Conservation (phyloP, 306 rosid genomes). For the Comarum palustre region DNA sequence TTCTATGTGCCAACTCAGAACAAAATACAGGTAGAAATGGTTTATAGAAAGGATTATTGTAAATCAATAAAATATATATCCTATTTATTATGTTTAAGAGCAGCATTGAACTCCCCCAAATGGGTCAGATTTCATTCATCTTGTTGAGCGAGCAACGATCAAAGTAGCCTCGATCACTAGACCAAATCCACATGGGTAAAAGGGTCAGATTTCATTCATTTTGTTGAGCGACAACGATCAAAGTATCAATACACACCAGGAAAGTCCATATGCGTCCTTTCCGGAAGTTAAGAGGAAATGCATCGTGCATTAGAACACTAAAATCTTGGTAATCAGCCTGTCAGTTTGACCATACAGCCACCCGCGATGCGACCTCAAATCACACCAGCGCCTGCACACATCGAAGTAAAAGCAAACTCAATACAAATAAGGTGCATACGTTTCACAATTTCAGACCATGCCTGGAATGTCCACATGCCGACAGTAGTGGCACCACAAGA, state of each 20-base stretch:
- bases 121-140: conserved; percentile 28
- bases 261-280: conserved; percentile 5
- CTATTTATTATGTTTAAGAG: not conserved
- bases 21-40: not conserved
- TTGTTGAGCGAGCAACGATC: conserved; percentile 21
- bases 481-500: not conserved
- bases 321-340: conserved; percentile 26
- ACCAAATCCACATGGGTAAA: too few relatives aligned
- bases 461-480: not conserved
- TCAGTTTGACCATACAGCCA: conserved; percentile 32
- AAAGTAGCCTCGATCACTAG: too few relatives aligned
- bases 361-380: conserved; percentile 19
- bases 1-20: not conserved
- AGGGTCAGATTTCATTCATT: conserved; percentile 29
- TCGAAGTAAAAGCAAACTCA: not conserved
- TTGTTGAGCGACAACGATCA: conserved; percentile 17
- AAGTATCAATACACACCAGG: conserved; percentile 14
- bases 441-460: not conserved
- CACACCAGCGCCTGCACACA: conserved; percentile 35
- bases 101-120: conserved; percentile 5
- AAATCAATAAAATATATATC: conserved; percentile 23
- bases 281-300: not conserved
- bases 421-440: not conserved
- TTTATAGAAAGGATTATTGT: not conserved
- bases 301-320: conserved; percentile 1